Base-by-base conservation (phyloP, 208 protist genomes). In the Plasmodiophora brassicae region DNA sequence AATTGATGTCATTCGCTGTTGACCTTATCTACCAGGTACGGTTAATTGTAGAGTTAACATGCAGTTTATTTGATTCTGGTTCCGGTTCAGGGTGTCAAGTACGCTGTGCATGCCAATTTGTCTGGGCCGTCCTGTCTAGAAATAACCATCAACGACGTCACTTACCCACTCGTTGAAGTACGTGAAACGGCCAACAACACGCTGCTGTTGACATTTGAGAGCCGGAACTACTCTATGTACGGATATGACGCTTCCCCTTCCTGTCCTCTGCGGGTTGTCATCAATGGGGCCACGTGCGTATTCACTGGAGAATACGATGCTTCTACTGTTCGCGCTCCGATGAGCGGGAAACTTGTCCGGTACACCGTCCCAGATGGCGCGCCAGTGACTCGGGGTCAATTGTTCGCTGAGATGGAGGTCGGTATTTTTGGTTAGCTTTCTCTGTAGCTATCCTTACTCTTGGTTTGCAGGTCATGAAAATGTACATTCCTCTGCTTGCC, bases 371-470 rank as follows among this genome's bases (percentile, higher is more conserved):
- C 43, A 71, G 85, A 88, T 36, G 53, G 46, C 14, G 53, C 10
- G 8, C 85, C 43, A 8, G 46, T 88, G n/a, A 65, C 1, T 14
- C 78, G 86, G 50, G 85, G 85, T 28, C 45, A 89, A 32, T 39
- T 36, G 25, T 84, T 89, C 44, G 87, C 85, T 8, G 87, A 89
- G 39, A 89, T 89, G 78, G 87, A 89, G 43, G 87, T 86, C 41
- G 5, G 22, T 53, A 50, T 84, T 20, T 44, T 35, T 20, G 5
- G 8, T n/a, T 65, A 65, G 41, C 35, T 86, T 5, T 65, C 1
- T 53, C 41, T 8, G 46, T 60, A 86, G 8, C 22, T 65, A 86
- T 86, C 35, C 41, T 35, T 65, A 8, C 41, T 28, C 46, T n/a
- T 60, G n/a, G 20, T n/a, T 60, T n/a, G n/a, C n/a, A 60, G 50